Conservation (phyloP, 768 basidiomycete species). For the Phaffia australis region DNA sequence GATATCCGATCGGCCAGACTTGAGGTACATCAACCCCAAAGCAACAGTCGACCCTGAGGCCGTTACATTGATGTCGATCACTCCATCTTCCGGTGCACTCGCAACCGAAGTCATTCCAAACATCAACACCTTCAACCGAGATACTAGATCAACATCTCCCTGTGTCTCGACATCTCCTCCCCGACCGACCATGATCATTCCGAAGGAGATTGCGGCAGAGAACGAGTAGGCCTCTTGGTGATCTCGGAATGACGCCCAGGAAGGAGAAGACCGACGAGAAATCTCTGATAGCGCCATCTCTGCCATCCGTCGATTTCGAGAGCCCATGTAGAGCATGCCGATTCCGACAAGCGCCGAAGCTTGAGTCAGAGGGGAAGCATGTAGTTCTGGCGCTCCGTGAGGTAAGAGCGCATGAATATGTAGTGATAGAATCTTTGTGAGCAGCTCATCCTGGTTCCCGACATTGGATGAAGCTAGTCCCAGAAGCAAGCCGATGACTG, state of each 20-base stretch:
- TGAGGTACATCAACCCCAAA: conserved; percentile 83
- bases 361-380: conserved; percentile 80
- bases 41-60: conserved; percentile 85
- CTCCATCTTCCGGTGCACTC: conserved; percentile 34
- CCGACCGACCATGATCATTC: conserved; percentile 90
- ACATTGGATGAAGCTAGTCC: conserved; percentile 87
- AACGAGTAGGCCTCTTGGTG: conserved; percentile 87
- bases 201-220: conserved; percentile 78
- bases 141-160: conserved; percentile 46
- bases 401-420: conserved; percentile 90
- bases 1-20: conserved; percentile 70
- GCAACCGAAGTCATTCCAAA: conserved; percentile 7
- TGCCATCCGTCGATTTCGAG: conserved; percentile 77
- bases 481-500: conserved; percentile 82
- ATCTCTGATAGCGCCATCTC: conserved; percentile 83
- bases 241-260: conserved; percentile 73
- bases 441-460: conserved; percentile 70
- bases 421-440: conserved; percentile 82
- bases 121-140: conserved; percentile 4
- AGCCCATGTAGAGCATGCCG: conserved; percentile 80
- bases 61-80: conserved; percentile 78
- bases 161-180: conserved; percentile 56
- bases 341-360: conserved; percentile 76
- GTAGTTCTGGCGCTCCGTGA: conserved; percentile 71
- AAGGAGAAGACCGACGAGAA: conserved; percentile 49